Conservation (phyloP, 768 basidiomycete species). For the Mycena floridula region DNA sequence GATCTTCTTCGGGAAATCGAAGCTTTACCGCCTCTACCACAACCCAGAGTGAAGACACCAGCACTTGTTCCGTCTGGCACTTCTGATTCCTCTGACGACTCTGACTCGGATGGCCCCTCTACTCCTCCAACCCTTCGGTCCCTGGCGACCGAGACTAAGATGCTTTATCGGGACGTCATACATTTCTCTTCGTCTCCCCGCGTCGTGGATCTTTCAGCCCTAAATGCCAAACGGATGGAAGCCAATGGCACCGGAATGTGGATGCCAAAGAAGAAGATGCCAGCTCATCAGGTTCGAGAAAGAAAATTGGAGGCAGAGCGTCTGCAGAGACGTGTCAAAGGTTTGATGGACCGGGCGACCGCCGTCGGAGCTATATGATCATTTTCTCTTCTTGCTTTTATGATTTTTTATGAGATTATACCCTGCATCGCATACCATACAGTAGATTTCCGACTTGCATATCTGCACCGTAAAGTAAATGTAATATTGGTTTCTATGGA, state of each 20-base stretch:
- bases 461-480: too few species aligned
- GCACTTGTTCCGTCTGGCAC: slow-evolving; percentile 57
- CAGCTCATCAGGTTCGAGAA: slow-evolving; percentile 76
- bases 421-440: too few species aligned
- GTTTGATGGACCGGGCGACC: slow-evolving; percentile 62
- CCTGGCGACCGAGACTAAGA: slow-evolving; percentile 75
- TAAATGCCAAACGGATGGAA: slow-evolving; percentile 47
- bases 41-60: slow-evolving; percentile 54
- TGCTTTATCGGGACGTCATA: slow-evolving; percentile 86
- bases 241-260: slow-evolving; percentile 44
- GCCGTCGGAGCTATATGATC: slow-evolving; percentile 25
- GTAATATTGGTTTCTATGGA: too few species aligned
- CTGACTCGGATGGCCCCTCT: slow-evolving; percentile 37
- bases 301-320: slow-evolving; percentile 71
- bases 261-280: slow-evolving; percentile 76
- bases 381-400: slow-evolving; percentile 7
- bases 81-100: slow-evolving; percentile 64
- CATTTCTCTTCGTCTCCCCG: slow-evolving; percentile 75
- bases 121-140: slow-evolving; percentile 53
- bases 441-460: too few species aligned
- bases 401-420: too few species aligned
- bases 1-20: slow-evolving; percentile 83
- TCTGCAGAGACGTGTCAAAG: slow-evolving; percentile 62
- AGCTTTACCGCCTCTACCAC: slow-evolving; percentile 59
- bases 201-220: slow-evolving; percentile 76